Base-by-base conservation (phyloP, 371 early-diverging fungal species). In the Mortierella sp. region DNA sequence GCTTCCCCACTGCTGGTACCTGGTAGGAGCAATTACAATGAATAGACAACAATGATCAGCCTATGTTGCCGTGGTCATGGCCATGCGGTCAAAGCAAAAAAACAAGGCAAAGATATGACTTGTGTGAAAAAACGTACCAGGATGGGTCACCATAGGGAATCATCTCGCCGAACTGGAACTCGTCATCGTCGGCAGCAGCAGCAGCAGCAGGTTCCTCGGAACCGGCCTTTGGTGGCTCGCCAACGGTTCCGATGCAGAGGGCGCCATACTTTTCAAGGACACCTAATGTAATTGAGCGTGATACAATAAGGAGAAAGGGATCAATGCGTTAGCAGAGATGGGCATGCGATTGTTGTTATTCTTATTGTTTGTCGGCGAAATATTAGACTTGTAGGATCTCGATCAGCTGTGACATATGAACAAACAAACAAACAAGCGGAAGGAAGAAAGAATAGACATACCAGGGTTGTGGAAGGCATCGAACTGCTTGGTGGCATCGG, bases 401-500 rank as follows among this genome's bases (percentile, higher is more conserved):
- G 40, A 67, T 67, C 40, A 67, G 24, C 24, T 67, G 67, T 40
- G 67, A 67, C 64, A 61, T 34, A 21, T 21, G 61, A 46, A 14
- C 1, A 14, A 14, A 1, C 16, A 11, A 28, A 59, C 59, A 59
- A 55, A 26, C 8, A 55, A 28, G 31, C 13, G 53, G 37, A 40
- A 61, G 8, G 37, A 76, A n/a, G 43, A 31, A 34, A 77, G 37
- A 10, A 34, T 6, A 40, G 0, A 40, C 67, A 46, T 78, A 86
- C 86, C 82, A 24, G 86, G 54, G 61, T 93, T 93, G 88, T 98
- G 97, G 87, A 97, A 96, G 64, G 94, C 90, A 75, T 96, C 94
- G 87, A 98, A 98, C 88, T 96, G 95, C 88, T 96, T 95, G 40
- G 96, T 91, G 48, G 97, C 97, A 85, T 98, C 97, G 16, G 89